Evolutionary conservation across 257 asterid genomes (phyloP).

Genomic region (Solanum microdontum): DNA sequence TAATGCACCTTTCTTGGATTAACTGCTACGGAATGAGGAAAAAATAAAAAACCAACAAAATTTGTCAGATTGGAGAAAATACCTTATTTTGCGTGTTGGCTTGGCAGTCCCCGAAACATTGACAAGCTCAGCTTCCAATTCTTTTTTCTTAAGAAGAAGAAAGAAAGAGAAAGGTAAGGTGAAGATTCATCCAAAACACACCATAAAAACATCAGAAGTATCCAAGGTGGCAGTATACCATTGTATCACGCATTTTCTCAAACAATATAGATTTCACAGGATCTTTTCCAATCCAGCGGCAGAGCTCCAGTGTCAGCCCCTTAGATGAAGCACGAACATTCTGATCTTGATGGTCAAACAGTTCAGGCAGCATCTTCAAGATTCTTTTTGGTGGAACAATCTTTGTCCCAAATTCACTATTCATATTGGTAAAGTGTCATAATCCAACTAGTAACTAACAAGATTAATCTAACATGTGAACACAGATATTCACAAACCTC

Average conservation of each 20-base stretch:
- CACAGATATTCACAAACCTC: conserved; percentile 42
- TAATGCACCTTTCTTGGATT: background rate
- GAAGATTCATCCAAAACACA: background rate
- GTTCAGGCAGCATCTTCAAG: conserved; percentile 99
- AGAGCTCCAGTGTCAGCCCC: conserved; percentile 92
- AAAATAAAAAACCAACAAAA: background rate
- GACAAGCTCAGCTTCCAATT: conserved; percentile 90
- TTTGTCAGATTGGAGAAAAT: background rate
- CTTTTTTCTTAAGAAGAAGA: conserved; percentile 64
- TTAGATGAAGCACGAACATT: conserved; percentile 98
- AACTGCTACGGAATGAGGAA: background rate
- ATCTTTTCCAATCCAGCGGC: conserved; percentile 99
- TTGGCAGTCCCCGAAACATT: conserved; percentile 80
- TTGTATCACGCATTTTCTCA: conserved; percentile 98
- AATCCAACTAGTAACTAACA: conserved; percentile 4
- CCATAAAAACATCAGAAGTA: background rate
- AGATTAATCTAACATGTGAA: background rate
- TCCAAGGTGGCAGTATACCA: conserved; percentile 38
- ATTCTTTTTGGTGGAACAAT: conserved; percentile 90
- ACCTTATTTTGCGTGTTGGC: conserved; percentile 97
- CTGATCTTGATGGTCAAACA: conserved; percentile 99
- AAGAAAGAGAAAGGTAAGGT: conserved; percentile 7
- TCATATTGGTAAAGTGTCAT: conserved; percentile 20
- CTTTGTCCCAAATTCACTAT: conserved; percentile 96
- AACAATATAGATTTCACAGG: conserved; percentile 91